phyloP scores from a whole-genome alignment of 2,329 filamentous ascomycete genomes.

The Hypoxylon sp. region DNA sequence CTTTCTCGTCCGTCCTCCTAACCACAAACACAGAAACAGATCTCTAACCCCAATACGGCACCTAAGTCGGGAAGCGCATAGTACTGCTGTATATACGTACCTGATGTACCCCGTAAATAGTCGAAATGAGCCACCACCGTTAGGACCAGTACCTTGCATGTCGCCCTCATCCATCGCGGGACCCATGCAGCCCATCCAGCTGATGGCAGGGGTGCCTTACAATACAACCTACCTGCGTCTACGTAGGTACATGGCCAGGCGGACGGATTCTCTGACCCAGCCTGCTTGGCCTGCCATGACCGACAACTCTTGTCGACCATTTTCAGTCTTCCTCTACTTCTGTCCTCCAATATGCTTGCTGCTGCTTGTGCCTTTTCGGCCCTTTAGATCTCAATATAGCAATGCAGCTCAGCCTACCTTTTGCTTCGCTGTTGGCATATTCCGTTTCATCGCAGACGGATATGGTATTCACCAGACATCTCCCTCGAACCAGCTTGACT shows the following conservation, averaged over 20 bases:
- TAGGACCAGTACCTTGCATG: constrained; percentile 45
- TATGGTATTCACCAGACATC: constrained; percentile 53
- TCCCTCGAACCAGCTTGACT: constrained; percentile 51
- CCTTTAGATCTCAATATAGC: constrained; percentile 59
- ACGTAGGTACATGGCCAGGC: constrained; percentile 44
- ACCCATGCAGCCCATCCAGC: constrained; percentile 42
- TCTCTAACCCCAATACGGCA: constrained; percentile 9
- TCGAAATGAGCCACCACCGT: constrained; percentile 43
- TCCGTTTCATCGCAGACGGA: constrained; percentile 58
- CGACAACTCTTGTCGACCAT: constrained; percentile 42
- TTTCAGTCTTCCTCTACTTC: constrained; percentile 40
- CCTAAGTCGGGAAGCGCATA: constrained; percentile 6
- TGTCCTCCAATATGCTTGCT: constrained; percentile 46
- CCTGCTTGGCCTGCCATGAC: constrained; percentile 38
- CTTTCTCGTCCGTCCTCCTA: constrained; percentile 2
- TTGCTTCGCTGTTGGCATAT: constrained; percentile 55
- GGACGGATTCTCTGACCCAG: constrained; percentile 34
- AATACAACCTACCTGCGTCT: constrained; percentile 32
- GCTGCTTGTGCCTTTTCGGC: constrained; percentile 51
- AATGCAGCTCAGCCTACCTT: constrained; percentile 57
- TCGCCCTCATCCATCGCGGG: constrained; percentile 39
- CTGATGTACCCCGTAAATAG: constrained; percentile 40
- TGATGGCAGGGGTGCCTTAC: constrained; percentile 43
- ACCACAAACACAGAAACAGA: constrained; percentile 1
- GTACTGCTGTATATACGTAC: constrained; percentile 28